Evolutionary conservation across 2,329 filamentous ascomycete genomes (phyloP), one percentile per base, ranked within the genome.

Genomic region (Nemania sp.): DNA sequence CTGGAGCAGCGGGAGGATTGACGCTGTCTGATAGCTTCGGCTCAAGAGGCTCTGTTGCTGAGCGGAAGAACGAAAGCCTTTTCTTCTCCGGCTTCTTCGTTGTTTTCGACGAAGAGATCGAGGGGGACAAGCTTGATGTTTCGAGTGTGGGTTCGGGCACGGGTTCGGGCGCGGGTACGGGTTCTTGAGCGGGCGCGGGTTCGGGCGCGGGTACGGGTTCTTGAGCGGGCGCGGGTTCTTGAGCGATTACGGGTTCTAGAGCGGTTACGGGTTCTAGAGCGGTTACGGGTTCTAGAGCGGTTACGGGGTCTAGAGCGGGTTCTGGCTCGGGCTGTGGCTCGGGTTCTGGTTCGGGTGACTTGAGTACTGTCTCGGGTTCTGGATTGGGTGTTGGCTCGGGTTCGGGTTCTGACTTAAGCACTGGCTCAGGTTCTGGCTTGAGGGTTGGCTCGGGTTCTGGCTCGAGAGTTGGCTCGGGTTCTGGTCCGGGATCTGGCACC

Each of bases 31-130:
- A n/a, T n/a, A 15, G 13, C 18, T 46, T 46, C 35, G 35, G 46
- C 3, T 49, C 45, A 0, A 35, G 18, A n/a, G 9, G 13, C 3
- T 37, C 37, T 1, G 39, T 48, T 15, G 25, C 48, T 2, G 43
- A 5, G 10, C 54, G 37, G 45, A 61, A 61, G n/a, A 61, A 11
- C 12, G 54, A 61, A 6, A 61, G 17, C n/a, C 35, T 34, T 45
- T 51, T 52, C 48, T 58, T 55, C 47, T 52, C 52, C 39, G 40
- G 47, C 21, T 40, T 37, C 4, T 25, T 58, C 18, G 40, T 11
- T 4, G 18, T 11, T 17, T 21, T 40, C 13, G 47, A n/a, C 6
- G 5, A 4, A 5, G 35, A 3, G 15, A 39, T n/a, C 18, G 39
- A 42, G n/a, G 39, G 43, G 6, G 43, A 1, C 15, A 20, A 20